Conservation (phyloP, 805 yeast genomes). For the Suhomyces canberraensis region DNA sequence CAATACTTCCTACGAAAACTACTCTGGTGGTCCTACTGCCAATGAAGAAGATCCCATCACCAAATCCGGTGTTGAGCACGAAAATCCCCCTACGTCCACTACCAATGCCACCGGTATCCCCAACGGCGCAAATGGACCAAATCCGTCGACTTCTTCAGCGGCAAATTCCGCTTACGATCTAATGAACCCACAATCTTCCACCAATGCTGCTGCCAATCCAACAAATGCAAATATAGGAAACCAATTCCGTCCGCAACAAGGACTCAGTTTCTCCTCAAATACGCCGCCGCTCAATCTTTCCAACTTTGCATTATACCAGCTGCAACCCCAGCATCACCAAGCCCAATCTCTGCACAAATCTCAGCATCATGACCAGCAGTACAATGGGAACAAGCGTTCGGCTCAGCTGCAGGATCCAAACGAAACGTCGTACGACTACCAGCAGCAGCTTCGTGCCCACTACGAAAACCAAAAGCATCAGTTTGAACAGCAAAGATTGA, state of each 20-base stretch:
- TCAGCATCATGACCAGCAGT: background rate
- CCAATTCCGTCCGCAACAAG: constrained; percentile 27
- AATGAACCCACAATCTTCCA: constrained; percentile 15
- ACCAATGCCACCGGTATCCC: constrained; percentile 4
- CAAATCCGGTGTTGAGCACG: background rate
- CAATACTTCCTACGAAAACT: constrained; percentile 4
- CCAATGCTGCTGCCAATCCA: constrained; percentile 6
- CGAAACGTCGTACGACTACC: constrained; percentile 14
- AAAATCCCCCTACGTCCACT: constrained; percentile 4
- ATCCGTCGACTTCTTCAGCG: background rate
- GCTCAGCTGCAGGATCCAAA: constrained; percentile 4
- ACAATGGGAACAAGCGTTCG: constrained; percentile 1
- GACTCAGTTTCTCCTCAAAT: constrained; percentile 20
- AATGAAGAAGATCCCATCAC: background rate
- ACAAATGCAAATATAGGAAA: constrained; percentile 15
- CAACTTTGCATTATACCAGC: constrained; percentile 12
- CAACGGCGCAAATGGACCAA: constrained; percentile 6
- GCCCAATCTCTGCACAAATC: background rate
- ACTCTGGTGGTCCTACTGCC: background rate
- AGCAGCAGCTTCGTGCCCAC: constrained; percentile 22
- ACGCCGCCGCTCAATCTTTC: constrained; percentile 12
- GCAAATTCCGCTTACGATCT: constrained; percentile 17
- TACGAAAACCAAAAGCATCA: constrained; percentile 24
- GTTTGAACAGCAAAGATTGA: constrained; percentile 6
- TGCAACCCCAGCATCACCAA: constrained; percentile 8